These are phyloP conservation scores for Rhizopus microsporus DNA, from an alignment of 371 early-diverging fungal species.

Conservation along the genomic window DNA sequence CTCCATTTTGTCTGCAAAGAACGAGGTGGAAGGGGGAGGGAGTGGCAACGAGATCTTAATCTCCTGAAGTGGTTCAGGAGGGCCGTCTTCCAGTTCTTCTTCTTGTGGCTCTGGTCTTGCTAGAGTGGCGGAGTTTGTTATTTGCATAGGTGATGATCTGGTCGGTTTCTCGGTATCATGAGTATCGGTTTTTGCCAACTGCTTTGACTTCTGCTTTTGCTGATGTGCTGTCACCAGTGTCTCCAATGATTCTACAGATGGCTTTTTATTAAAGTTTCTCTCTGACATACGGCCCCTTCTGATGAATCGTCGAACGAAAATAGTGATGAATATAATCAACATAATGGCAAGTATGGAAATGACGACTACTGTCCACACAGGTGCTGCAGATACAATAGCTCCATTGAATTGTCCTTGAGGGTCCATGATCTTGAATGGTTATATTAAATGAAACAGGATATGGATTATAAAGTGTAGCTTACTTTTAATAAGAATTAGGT, in stretches of 20 bases:
- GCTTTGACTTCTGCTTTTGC: slow-evolving; percentile 2
- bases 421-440: too few species aligned
- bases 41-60: slow-evolving; percentile 30
- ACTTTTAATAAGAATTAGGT: too few species aligned
- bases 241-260: slow-evolving; percentile 15
- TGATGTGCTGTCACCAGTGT: slow-evolving; percentile 12
- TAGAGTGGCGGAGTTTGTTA: slow-evolving; percentile 5
- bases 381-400: background rate
- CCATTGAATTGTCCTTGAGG: background rate
- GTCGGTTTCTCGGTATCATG: slow-evolving; percentile 1
- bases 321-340: slow-evolving; percentile 1
- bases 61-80: slow-evolving; percentile 37
- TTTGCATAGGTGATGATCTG: background rate
- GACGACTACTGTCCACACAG: slow-evolving; percentile 27
- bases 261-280: slow-evolving; percentile 7
- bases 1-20: slow-evolving; percentile 48
- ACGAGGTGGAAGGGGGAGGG: slow-evolving; percentile 34
- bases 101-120: background rate
- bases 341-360: slow-evolving; percentile 16
- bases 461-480: too few species aligned
- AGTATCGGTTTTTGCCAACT: background rate
- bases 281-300: slow-evolving; percentile 7
- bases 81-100: slow-evolving; percentile 14
- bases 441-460: too few species aligned
- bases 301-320: slow-evolving; percentile 10